Conservation (phyloP, 208 protist species). For the Pavlovales sp. region DNA sequence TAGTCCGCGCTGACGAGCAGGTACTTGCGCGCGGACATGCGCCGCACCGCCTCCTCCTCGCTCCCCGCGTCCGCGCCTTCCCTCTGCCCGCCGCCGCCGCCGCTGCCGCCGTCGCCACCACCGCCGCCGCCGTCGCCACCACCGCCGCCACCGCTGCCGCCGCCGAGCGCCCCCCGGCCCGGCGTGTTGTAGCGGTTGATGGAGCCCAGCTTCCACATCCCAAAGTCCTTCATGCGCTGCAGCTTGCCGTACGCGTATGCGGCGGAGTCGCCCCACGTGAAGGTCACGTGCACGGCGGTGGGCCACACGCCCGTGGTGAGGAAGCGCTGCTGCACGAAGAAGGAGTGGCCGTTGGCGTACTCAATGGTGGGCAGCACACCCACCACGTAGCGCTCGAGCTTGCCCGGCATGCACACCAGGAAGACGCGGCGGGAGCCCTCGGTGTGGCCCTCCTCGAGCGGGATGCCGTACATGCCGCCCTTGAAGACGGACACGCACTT, state of each 20-base stretch:
- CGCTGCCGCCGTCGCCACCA: no score
- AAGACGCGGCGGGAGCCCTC: neutral
- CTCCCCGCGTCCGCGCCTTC: no score
- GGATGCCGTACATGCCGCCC: neutral
- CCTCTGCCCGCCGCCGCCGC: no score
- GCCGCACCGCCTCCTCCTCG: neutral
- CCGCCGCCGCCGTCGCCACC: no score
- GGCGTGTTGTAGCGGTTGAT: neutral
- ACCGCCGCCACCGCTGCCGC: no score
- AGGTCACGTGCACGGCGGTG: neutral
- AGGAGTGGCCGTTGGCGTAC: slow-evolving; percentile 25
- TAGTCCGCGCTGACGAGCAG: neutral
- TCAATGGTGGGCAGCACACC: neutral
- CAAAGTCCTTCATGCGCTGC: neutral
- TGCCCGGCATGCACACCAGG: slow-evolving; percentile 9
- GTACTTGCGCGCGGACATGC: neutral
- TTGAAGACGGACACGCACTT: neutral
- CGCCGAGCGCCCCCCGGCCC: no score
- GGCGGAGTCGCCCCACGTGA: neutral
- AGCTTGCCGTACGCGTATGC: slow-evolving; percentile 6
- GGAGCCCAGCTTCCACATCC: neutral
- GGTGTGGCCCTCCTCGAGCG: neutral
- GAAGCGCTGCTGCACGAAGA: slow-evolving; percentile 33
- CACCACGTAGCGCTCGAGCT: neutral
- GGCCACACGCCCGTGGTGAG: neutral